Conservation (phyloP, 1,139 yeast genomes). For the Taphrina betulina region DNA sequence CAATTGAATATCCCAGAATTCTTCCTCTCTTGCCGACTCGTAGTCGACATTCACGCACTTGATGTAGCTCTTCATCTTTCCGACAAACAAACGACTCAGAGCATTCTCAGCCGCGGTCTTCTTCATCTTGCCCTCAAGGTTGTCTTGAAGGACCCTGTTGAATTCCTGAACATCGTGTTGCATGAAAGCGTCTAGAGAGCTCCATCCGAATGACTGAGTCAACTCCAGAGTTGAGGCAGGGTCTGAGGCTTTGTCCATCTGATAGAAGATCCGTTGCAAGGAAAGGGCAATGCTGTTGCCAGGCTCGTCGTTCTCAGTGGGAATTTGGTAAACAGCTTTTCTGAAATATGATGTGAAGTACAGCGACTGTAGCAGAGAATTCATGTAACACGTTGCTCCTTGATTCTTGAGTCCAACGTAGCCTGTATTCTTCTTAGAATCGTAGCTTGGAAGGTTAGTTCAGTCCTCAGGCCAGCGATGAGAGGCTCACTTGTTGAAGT, state of each 20-base stretch:
- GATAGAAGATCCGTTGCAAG: conserved; percentile 80
- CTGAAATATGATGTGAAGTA: conserved; percentile 81
- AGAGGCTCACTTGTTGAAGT: conserved; percentile 47
- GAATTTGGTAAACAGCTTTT: conserved; percentile 76
- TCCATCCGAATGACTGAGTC: conserved; percentile 97
- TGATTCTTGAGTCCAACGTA: conserved; percentile 91
- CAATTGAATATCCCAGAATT: conserved; percentile 96
- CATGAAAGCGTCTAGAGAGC: conserved; percentile 88
- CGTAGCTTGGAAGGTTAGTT: conserved; percentile 50
- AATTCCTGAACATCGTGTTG: conserved; percentile 98
- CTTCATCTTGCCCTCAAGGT: conserved; percentile 86
- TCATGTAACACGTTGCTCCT: conserved; percentile 96
- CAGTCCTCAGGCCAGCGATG: conserved; percentile 45
- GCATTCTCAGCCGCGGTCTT: conserved; percentile 79
- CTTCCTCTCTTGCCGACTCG: conserved; percentile 89
- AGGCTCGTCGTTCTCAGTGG: conserved; percentile 62
- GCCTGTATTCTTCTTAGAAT: conserved; percentile 83
- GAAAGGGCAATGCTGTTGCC: conserved; percentile 71
- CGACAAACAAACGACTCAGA: conserved; percentile 82
- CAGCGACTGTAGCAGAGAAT: conserved; percentile 85
- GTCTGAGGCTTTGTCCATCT: conserved; percentile 65
- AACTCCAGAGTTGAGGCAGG: conserved; percentile 84
- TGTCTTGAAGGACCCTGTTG: conserved; percentile 93
- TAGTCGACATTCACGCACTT: conserved; percentile 93
- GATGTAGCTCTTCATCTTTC: conserved; percentile 92